Conservation (phyloP, 257 asterid species). For the Lycium ferocissimum region DNA sequence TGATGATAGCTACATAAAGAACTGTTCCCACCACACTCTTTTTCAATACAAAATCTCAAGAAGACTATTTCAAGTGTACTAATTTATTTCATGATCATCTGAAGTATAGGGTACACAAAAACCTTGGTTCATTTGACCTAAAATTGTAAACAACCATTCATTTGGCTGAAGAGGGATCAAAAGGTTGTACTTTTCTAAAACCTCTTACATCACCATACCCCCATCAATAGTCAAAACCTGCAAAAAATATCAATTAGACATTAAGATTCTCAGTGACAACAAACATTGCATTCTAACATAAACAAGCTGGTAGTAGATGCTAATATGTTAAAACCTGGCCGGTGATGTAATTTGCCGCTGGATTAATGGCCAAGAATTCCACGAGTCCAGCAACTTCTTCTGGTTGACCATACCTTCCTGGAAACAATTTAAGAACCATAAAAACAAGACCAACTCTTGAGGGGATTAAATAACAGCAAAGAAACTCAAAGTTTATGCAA, state of each 20-base stretch:
- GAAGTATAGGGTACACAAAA: neutral
- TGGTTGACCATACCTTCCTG: conserved; percentile 59
- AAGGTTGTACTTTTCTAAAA: neutral
- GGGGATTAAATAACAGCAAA: neutral
- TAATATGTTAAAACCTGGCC: conserved; percentile 69
- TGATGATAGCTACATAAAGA: neutral
- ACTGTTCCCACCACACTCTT: neutral
- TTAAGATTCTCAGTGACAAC: neutral
- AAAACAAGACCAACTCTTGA: neutral
- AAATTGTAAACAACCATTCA: neutral
- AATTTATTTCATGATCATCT: conserved; percentile 22
- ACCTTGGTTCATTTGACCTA: neutral
- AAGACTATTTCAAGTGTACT: neutral
- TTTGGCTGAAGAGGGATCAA: neutral
- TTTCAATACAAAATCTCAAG: neutral
- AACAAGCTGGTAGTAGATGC: neutral
- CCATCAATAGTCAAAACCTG: conserved; percentile 93
- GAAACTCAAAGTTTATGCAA: neutral
- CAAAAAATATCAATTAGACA: conserved; percentile 21
- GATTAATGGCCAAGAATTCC: conserved; percentile 50
- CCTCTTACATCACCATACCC: conserved; percentile 90
- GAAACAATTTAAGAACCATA: neutral
- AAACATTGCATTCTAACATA: neutral
- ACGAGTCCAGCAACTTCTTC: conserved; percentile 60
- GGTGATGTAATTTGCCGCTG: conserved; percentile 82